phyloP scores from a whole-genome alignment of 495 filamentous ascomycete genomes.

The Penicillium pancosmium region DNA sequence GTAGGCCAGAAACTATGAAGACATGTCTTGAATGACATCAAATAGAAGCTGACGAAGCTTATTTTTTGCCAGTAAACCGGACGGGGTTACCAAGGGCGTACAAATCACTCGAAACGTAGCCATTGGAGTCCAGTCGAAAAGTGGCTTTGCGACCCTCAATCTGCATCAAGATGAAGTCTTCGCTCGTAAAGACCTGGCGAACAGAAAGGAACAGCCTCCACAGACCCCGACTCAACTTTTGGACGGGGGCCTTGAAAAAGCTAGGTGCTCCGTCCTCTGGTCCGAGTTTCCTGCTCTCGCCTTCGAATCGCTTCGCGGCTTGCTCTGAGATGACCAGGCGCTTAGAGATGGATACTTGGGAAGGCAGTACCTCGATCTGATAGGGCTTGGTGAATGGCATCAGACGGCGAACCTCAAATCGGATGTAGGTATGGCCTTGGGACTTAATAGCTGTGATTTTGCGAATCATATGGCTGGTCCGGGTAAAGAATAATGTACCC shows the following conservation, averaged over 20 bases:
- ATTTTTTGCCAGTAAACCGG: slow-evolving; percentile 3
- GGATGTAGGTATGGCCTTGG: slow-evolving; percentile 34
- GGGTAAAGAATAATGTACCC: slow-evolving; percentile 43
- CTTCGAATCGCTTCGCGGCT: slow-evolving; percentile 25
- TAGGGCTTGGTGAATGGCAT: slow-evolving; percentile 46
- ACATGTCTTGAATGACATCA: neutral
- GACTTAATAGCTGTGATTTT: slow-evolving; percentile 39
- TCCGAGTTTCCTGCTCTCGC: slow-evolving; percentile 23
- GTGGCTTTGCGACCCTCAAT: slow-evolving; percentile 43
- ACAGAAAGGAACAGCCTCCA: slow-evolving; percentile 43
- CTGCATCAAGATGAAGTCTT: slow-evolving; percentile 50
- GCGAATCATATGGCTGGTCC: slow-evolving; percentile 39
- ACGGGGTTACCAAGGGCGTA: slow-evolving; percentile 34
- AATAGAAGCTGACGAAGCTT: neutral
- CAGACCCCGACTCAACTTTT: slow-evolving; percentile 34
- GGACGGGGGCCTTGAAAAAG: slow-evolving; percentile 43
- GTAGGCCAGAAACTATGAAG: neutral
- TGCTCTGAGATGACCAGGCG: slow-evolving; percentile 20
- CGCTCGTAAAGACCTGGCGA: slow-evolving; percentile 47
- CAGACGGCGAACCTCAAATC: slow-evolving; percentile 42
- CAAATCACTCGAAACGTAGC: slow-evolving; percentile 43
- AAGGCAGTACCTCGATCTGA: slow-evolving; percentile 40
- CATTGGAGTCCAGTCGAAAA: slow-evolving; percentile 45
- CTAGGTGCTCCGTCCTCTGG: slow-evolving; percentile 20
- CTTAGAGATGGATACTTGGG: slow-evolving; percentile 40